Percentiles rank a stretch among this genome's conserved stretches.
Evolutionary conservation across 108 stramenopile genomes (phyloP).

Genomic region (Skeletonema menzelii): DNA sequence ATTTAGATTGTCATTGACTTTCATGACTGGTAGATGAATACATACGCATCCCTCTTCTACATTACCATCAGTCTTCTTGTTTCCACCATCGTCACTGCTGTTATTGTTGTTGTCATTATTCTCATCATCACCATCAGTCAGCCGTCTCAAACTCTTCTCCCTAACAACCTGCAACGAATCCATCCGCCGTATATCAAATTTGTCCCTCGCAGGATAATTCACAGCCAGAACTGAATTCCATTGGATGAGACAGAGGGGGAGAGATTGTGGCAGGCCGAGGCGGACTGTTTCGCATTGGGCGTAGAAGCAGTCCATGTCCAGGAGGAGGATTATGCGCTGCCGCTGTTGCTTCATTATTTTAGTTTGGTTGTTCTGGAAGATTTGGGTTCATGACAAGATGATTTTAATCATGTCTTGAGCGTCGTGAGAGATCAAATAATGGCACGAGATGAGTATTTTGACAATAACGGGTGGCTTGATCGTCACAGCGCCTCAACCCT

Average conservation of each 20-base stretch:
- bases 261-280: constrained; percentile 53
- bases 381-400: not conserved
- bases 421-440: no score
- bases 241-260: constrained; percentile 67
- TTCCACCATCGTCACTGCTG: not conserved
- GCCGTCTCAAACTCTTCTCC: constrained; percentile 27
- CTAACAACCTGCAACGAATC: constrained; percentile 72
- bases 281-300: constrained; percentile 87
- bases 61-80: constrained; percentile 1
- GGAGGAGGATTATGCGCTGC: constrained; percentile 74
- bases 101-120: no score
- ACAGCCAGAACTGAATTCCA: constrained; percentile 87
- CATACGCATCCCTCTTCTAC: constrained; percentile 31
- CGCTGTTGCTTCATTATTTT: constrained; percentile 9
- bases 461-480: no score
- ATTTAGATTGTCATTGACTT: constrained; percentile 18
- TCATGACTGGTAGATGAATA: constrained; percentile 58
- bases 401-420: no score
- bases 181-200: constrained; percentile 71
- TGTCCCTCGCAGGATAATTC: constrained; percentile 73
- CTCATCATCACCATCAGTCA: no score
- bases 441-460: no score
- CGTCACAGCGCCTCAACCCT: no score
- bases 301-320: constrained; percentile 92
- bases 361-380: not conserved